Percentiles rank a stretch among this genome's conserved stretches.
Evolutionary conservation across 345 rosid genomes (phyloP).

Genomic region (Rhizophora mangle): DNA sequence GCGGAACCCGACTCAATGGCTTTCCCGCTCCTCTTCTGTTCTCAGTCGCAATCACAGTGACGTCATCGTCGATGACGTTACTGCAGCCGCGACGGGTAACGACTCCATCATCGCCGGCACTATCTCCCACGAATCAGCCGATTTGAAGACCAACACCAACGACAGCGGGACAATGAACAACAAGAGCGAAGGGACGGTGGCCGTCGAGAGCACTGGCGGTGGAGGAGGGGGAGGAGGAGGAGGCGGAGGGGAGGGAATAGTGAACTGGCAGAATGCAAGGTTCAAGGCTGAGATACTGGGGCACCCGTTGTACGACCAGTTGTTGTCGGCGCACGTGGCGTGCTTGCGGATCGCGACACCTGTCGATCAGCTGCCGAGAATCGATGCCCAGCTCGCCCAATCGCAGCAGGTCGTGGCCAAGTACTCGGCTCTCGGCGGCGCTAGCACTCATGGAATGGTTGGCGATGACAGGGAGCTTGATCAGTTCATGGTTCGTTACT

Average conservation of each 20-base stretch:
- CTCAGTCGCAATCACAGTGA: constrained; percentile 49
- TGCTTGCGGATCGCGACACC: constrained; percentile 92
- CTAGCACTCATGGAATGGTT: constrained; percentile 46
- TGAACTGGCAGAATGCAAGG: constrained; percentile 89
- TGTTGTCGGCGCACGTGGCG: constrained; percentile 86
- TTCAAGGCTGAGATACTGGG: constrained; percentile 78
- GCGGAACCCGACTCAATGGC: constrained; percentile 57
- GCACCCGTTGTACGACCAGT: constrained; percentile 90
- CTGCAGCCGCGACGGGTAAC: constrained; percentile 17
- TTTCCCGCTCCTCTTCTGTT: constrained; percentile 62
- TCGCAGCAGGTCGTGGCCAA: constrained; percentile 88
- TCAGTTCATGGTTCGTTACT: constrained; percentile 85
- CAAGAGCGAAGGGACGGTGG: constrained; percentile 43
- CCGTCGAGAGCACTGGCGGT: constrained; percentile 31
- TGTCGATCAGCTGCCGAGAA: constrained; percentile 90
- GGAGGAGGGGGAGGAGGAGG: constrained; percentile 28
- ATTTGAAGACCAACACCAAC: constrained; percentile 31
- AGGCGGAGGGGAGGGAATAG: constrained; percentile 41
- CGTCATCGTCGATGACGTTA: constrained; percentile 60
- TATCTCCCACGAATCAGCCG: constrained; percentile 42
- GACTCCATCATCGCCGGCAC: constrained; percentile 44
- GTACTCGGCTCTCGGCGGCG: constrained; percentile 66
- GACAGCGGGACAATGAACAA: constrained; percentile 32
- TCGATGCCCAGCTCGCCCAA: constrained; percentile 95
- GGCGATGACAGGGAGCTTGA: constrained; percentile 89